Evolutionary conservation across 192 early-diverging fungal species (phyloP).

Genomic region (Gonapodya prolifera): DNA sequence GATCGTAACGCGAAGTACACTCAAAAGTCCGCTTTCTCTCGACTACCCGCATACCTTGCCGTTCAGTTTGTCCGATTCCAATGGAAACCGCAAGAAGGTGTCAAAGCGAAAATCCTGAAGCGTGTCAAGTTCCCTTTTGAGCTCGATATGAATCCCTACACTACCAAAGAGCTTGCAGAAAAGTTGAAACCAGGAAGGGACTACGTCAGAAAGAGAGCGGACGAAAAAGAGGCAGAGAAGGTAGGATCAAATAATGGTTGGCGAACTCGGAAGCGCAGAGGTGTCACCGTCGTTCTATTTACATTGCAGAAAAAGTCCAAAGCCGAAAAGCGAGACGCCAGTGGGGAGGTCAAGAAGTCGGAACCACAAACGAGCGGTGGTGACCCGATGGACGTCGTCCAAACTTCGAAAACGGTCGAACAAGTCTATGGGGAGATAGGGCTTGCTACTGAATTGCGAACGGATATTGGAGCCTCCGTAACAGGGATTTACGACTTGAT

Average conservation of each 20-base stretch:
- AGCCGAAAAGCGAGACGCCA: slow-evolving; percentile 6
- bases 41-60: slow-evolving; percentile 80
- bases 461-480: slow-evolving; percentile 73
- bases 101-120: slow-evolving; percentile 88
- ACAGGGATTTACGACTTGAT: slow-evolving; percentile 86
- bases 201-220: slow-evolving; percentile 57
- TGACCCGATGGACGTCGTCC: slow-evolving; percentile 19
- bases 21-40: slow-evolving; percentile 57
- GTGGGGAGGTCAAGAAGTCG: slow-evolving; percentile 1
- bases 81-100: slow-evolving; percentile 72
- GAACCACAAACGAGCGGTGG: slow-evolving; percentile 8
- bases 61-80: slow-evolving; percentile 89
- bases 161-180: slow-evolving; percentile 65
- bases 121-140: slow-evolving; percentile 91
- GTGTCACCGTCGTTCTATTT: no score
- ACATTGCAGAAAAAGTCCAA: slow-evolving; percentile 6
- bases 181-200: slow-evolving; percentile 45
- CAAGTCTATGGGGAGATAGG: slow-evolving; percentile 33
- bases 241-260: no score
- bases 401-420: slow-evolving; percentile 17
- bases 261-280: no score
- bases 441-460: slow-evolving; percentile 53
- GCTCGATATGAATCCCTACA: slow-evolving; percentile 74
- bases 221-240: slow-evolving; percentile 33
- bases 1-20: slow-evolving; percentile 68